Conservation (phyloP, 192 early-diverging fungal species). For the Gamsiella multidivaricata region DNA sequence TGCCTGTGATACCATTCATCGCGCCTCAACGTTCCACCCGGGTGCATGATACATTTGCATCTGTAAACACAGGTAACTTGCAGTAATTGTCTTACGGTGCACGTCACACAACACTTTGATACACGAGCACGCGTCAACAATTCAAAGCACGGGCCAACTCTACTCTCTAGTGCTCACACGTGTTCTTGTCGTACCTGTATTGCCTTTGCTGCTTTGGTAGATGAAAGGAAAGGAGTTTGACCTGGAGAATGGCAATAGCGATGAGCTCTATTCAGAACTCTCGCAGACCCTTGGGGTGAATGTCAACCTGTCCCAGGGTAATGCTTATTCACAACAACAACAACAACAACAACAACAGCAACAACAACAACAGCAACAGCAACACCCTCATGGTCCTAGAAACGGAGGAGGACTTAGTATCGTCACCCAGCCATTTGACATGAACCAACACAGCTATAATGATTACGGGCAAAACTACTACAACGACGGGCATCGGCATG, state of each 20-base stretch:
- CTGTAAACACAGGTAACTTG: background rate
- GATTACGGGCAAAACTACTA: constrained; percentile 5
- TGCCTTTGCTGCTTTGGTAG: background rate
- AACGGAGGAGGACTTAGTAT: constrained; percentile 29
- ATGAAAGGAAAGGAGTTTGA: constrained; percentile 33
- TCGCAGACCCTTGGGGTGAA: constrained; percentile 44
- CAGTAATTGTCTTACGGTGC: too few relatives aligned
- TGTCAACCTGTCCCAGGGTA: constrained; percentile 26
- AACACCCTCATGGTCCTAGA: background rate
- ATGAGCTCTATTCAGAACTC: constrained; percentile 39
- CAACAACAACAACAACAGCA: background rate
- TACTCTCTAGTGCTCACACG: too few relatives aligned
- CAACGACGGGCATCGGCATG: background rate
- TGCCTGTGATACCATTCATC: background rate
- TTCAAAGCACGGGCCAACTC: too few relatives aligned
- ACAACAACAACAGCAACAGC: background rate
- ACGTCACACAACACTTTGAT: too few relatives aligned
- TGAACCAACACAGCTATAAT: background rate
- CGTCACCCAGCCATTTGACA: constrained; percentile 14
- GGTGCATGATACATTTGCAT: background rate
- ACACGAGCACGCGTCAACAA: too few relatives aligned
- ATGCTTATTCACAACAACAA: background rate
- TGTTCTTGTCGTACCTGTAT: too few relatives aligned
- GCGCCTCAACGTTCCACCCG: background rate
- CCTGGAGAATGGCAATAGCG: constrained; percentile 45